Evolutionary conservation across 2,329 filamentous ascomycete species (phyloP).

Genomic region (Cercospora sesami): DNA sequence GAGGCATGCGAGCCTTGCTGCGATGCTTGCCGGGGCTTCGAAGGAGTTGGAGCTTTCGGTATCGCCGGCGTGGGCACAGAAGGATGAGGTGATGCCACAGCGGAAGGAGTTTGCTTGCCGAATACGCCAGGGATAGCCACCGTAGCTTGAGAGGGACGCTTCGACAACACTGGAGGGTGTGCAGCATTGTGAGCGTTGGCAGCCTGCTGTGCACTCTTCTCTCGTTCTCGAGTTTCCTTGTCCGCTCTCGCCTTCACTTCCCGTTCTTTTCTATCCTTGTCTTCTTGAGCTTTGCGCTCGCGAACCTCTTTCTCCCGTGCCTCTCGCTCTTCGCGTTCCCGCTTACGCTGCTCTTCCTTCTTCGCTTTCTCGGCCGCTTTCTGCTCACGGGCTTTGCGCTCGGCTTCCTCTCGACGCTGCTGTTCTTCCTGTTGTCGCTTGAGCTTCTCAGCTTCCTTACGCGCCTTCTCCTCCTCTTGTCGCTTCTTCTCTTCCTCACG

Average conservation of each 20-base stretch:
- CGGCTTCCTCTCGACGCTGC: conserved; percentile 79
- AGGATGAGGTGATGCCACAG: conserved; percentile 75
- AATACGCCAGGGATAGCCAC: conserved; percentile 57
- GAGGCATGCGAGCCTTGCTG: conserved; percentile 72
- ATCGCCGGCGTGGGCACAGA: conserved; percentile 76
- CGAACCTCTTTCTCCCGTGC: conserved; percentile 72
- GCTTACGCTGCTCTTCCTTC: conserved; percentile 69
- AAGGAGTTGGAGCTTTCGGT: conserved; percentile 79
- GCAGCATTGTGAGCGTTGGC: conserved; percentile 35
- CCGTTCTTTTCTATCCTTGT: conserved; percentile 60
- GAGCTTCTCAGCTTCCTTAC: conserved; percentile 82
- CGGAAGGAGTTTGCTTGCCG: conserved; percentile 53
- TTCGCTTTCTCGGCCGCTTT: conserved; percentile 81
- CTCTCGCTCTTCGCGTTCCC: conserved; percentile 65
- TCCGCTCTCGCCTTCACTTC: conserved; percentile 55
- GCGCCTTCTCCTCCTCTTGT: conserved; percentile 81
- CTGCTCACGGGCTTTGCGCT: conserved; percentile 77
- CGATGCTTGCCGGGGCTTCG: conserved; percentile 72
- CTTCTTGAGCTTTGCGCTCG: conserved; percentile 63
- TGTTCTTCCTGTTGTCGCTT: conserved; percentile 79
- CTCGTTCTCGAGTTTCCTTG: conserved; percentile 41
- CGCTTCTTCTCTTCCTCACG: conserved; percentile 87
- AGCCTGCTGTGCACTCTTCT: conserved; percentile 46
- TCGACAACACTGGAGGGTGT: conserved; percentile 47
- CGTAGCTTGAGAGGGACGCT: conserved; percentile 59